Base-by-base conservation (phyloP, 768 basidiomycete genomes). In the Podaxis sp. region DNA sequence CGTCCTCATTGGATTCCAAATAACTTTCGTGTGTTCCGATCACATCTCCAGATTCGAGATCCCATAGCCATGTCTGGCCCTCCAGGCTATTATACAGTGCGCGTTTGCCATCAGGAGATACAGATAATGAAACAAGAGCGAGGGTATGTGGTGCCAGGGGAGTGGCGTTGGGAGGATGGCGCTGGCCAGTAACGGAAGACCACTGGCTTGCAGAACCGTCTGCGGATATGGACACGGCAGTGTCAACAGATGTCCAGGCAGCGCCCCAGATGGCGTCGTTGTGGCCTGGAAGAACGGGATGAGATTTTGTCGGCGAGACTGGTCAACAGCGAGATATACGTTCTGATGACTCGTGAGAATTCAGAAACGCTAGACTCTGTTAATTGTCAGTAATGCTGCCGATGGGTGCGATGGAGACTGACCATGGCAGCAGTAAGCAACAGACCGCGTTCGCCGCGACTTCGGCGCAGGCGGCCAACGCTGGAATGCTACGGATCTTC, bases 61-160 rank as follows among this genome's bases (percentile, higher is more conserved):
- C 87, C 84, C 89, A 89, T 26, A 96, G 75, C 52, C 77, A 82
- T 0, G 93, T 93, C 30, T 89, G 83, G 1, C 95, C 95, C 68
- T 96, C 95, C 19, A 96, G 79, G 59, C 89, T 89, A 69, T 94
- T 94, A 68, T 87, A 90, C 51, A 97, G 73, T 0, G 86, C 93
- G 33, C 75, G 77, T 52, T 76, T 79, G 7, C 92, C 95, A 53
- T 86, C 80, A 0, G 83, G 80, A 19, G 87, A 83, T 7, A 85
- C 85, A 17, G 92, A 93, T 38, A 96, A 75, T 4, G 93, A 93
- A 17, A 93, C 85, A 66, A 95, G 85, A 2, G 92, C 95, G 19
- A 96, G 87, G 6, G 92, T 87, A 75, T 96, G 92, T n/a, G 89
- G 80, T 40, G 85, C 75, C 17, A 87, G 85, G 38, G 87, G 77